Base-by-base conservation (phyloP, 1,139 yeast genomes). In the Yamadazyma taylorii region DNA sequence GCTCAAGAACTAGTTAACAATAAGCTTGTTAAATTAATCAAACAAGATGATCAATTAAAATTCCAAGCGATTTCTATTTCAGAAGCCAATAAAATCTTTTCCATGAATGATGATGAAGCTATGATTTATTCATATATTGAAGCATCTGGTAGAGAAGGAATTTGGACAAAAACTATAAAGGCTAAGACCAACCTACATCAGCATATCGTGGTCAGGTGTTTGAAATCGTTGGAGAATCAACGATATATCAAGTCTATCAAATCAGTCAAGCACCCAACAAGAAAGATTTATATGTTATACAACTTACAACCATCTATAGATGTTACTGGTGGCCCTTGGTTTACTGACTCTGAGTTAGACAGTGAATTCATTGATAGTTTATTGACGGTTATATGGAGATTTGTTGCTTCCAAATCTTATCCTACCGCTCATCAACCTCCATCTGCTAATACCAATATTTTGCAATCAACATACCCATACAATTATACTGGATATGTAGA, bases 291-390 rank as follows among this genome's bases (percentile, higher is more conserved):
- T 63, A 92, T 92, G 97, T 72, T 94, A 43, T 90, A 89, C 58
- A 84, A 88, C 53, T 66, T 94, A 50, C 96, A 88, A 57, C 99
- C 99, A 7, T 84, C 95, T 4, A 81, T 87, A 25, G 97, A 90
- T 51, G 94, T 92, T 30, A 92, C 98, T 0, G 99, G 99, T 44
- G 99, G 98, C 1, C 98, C 98, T 3, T 92, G 98, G 98, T 94
- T 90, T 60, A 89, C 97, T 0, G 98, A 94, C 57, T 81, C 90
- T 24, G 98, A 92, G 59, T 73, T 92, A 43, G 99, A 92, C 55
- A 82, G 90, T 3, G 98, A 90, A 57, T 92, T 92, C 56, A 90
- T 92, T 42, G 94, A 88, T 50, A 81, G 88, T 34, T 65, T 92
- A 41, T 64, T 87, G 46, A 79, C 87, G 17, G 92, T 90, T 32